These are phyloP conservation scores for Ciborinia camelliae DNA, from an alignment of 2,329 filamentous ascomycete species.

Conservation along the genomic window DNA sequence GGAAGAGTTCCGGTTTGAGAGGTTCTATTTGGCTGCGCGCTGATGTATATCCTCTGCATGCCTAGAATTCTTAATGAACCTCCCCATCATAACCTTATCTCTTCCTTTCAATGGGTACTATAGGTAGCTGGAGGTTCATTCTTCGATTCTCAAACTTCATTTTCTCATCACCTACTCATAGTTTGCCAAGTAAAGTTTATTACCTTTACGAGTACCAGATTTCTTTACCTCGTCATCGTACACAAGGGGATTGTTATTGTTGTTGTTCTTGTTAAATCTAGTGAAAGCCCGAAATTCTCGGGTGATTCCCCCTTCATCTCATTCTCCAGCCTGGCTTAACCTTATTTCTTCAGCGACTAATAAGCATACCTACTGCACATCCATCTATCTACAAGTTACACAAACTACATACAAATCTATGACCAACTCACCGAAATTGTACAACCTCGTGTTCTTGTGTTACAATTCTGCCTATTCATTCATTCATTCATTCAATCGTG, in stretches of 20 bases:
- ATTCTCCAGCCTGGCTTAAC: constrained; percentile 8
- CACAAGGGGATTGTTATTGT: neutral
- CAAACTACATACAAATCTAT: neutral
- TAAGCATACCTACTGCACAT: neutral
- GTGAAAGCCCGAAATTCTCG: neutral
- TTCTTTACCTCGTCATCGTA: neutral
- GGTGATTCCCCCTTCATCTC: constrained; percentile 3
- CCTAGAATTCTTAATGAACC: neutral
- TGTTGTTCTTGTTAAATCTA: too few species aligned
- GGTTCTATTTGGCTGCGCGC: neutral
- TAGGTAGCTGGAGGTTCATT: too few species aligned
- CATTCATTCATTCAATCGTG: constrained; percentile 3
- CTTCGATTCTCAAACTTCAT: neutral
- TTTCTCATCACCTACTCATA: too few species aligned
- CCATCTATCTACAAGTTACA: neutral
- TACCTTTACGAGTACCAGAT: neutral
- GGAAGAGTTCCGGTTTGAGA: neutral
- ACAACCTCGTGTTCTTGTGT: constrained; percentile 13
- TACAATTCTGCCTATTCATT: constrained; percentile 15
- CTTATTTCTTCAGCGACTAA: neutral
- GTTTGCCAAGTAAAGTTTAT: neutral
- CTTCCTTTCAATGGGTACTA: neutral
- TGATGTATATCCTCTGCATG: neutral
- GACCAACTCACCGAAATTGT: constrained; percentile 6
- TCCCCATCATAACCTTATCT: neutral